Percentiles rank a stretch among this genome's conserved stretches.
These are phyloP conservation scores for Cyberlindnera mycetangii DNA, from an alignment of 805 yeast species.

Conservation along the genomic window DNA sequence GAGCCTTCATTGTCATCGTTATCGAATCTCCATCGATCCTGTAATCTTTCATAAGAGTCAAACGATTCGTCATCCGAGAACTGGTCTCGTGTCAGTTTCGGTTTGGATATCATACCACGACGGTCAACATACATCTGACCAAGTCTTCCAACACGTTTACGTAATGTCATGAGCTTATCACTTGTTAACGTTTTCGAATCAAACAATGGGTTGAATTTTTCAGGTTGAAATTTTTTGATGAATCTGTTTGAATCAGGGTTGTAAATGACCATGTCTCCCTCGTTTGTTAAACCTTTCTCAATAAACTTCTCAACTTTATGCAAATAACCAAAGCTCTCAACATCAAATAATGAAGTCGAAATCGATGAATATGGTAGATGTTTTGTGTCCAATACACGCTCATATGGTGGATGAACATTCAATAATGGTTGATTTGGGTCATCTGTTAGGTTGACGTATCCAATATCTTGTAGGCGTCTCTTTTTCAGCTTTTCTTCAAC, in stretches of 20 bases:
- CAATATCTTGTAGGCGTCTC: slow-evolving; percentile 58
- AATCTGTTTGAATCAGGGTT: slow-evolving; percentile 25
- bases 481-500: slow-evolving; percentile 80
- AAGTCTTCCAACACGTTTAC: slow-evolving; percentile 74
- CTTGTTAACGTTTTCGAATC: slow-evolving; percentile 32
- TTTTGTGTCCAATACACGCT: slow-evolving; percentile 45
- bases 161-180: slow-evolving; percentile 51
- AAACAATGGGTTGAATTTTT: slow-evolving; percentile 35
- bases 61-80: slow-evolving; percentile 25
- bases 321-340: slow-evolving; percentile 54
- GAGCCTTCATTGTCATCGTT: slow-evolving; percentile 42
- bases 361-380: slow-evolving; percentile 83
- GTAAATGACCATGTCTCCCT: slow-evolving; percentile 31
- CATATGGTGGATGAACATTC: slow-evolving; percentile 57
- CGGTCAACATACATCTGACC: slow-evolving; percentile 75
- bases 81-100: slow-evolving; percentile 27
- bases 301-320: slow-evolving; percentile 27
- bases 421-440: slow-evolving; percentile 81
- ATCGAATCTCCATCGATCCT: slow-evolving; percentile 68
- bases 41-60: slow-evolving; percentile 46
- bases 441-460: slow-evolving; percentile 83
- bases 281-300: slow-evolving; percentile 23
- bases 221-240: slow-evolving; percentile 31
- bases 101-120: slow-evolving; percentile 44
- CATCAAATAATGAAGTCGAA: slow-evolving; percentile 63